Base-by-base conservation (phyloP, 805 yeast genomes). In the Yarrowia porcina region DNA sequence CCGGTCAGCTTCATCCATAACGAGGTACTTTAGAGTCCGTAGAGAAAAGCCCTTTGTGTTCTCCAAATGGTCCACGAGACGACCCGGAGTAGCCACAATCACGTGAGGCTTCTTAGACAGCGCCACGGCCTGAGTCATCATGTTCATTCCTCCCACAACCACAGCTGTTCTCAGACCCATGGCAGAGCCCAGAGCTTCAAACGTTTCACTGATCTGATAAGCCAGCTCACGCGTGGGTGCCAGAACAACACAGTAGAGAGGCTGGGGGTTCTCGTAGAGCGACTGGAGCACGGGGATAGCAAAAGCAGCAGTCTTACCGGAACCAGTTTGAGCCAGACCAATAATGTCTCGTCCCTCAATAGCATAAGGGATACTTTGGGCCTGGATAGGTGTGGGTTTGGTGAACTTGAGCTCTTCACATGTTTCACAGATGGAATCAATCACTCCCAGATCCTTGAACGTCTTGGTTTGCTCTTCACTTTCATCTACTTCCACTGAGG, bases 281-380 rank as follows among this genome's bases (percentile, higher is more conserved):
- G 90, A 86, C 73, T 94, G 97, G 32, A 94, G 79, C 47, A 94
- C 90, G 1, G 99, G 99, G 59, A 94, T 84, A 9, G 98, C 97
- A 79, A 94, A 94, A 0, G 99, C 99, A 0, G 98, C 99, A 0
- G 99, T 94, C 75, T 93, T 93, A 67, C 99, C 99, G 4, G 97
- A 90, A 47, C 99, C 99, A 0, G 99, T 93, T 71, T 93, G 97
- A 0, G 99, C 99, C 66, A 93, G 81, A 13, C 99, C 99, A 71
- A 93, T 91, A 50, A 93, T 87, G 76, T 93, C 99, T 67, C 90
- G 84, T 3, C 97, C 97, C 67, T 87, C 84, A 18, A 94, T 76
- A 3, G 97, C 97, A 67, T 88, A 88, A 1, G 98, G 98, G 66
- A 93, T 88, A 12, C 97, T 83, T 74, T 90, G 90, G 8, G 87